Base-by-base conservation (phyloP, 1,139 yeast species). In the Hemisphaericaspora subhashii region DNA sequence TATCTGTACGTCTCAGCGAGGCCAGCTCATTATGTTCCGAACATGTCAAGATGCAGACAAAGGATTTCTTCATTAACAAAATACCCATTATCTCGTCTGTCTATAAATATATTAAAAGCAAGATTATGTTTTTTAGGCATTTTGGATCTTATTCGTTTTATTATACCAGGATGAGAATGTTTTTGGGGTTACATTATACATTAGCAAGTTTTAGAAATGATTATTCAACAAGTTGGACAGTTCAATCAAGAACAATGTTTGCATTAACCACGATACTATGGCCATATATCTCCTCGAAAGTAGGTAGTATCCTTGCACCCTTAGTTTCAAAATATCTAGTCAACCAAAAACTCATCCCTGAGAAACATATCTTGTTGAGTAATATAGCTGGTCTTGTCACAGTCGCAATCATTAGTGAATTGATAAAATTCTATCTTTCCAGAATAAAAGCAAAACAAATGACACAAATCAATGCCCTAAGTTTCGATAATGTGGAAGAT, bases 231-330 rank as follows among this genome's bases (percentile, higher is more conserved):
- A 46, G 60, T 1, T 49, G 65, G 10, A 40, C 58, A 1, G 38
- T 47, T 25, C 53, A 50, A 13, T 66, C 71, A 12, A 46, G 53
- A 5, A 52, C 66, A 2, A 45, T 69, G 15, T 50, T 62, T 26
- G 46, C 57, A 9, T 39, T 68, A 12, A 62, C 74, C 4, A 67
- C 76, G 0, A 35, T 66, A 8, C 17, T 62, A 31, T 71, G 77
- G 77, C 77, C 77, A 14, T 66, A 58, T 40, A 18, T 64, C 10
- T 58, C 72, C 10, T 59, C 72, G 0, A 64, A 66, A 38, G 36
- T 68, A 2, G 74, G 75, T 0, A 38, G 40, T 11, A 24, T 61
- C 1, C 41, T 68, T 3, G 52, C 39, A 31, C 46, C 48, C 1
- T 21, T 47, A 4, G 22, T 60, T 0, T 31, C 47, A 5, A 45